phyloP scores from a whole-genome alignment of 805 yeast genomes.

The Hanseniaspora hatyaiensis region DNA sequence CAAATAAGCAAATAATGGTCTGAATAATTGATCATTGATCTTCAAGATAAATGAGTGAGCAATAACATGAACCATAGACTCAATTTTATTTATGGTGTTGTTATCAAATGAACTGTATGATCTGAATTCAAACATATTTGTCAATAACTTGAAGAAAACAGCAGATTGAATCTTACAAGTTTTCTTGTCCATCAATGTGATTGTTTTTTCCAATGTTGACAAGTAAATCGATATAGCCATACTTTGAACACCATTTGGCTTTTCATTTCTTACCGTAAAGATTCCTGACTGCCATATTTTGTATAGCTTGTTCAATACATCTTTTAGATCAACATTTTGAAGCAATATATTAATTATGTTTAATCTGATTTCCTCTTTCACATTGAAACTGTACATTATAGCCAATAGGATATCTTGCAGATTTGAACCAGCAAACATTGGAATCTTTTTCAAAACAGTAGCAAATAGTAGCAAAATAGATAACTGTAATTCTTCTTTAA shows the following conservation, averaged over 20 bases:
- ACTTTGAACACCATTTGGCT: slow-evolving; percentile 29
- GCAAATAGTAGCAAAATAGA: slow-evolving; percentile 63
- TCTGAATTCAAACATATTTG: slow-evolving; percentile 62
- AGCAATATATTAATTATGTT: slow-evolving; percentile 52
- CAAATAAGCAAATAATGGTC: slow-evolving; percentile 78
- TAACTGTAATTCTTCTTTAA: slow-evolving; percentile 38
- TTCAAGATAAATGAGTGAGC: slow-evolving; percentile 74
- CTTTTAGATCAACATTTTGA: slow-evolving; percentile 54
- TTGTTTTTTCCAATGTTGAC: slow-evolving; percentile 50
- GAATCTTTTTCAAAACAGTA: slow-evolving; percentile 67
- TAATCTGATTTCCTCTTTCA: slow-evolving; percentile 49
- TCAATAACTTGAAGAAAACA: slow-evolving; percentile 53
- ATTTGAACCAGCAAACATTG: slow-evolving; percentile 67
- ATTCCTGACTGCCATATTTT: slow-evolving; percentile 46
- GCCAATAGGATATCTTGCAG: slow-evolving; percentile 50
- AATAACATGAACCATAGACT: slow-evolving; percentile 59
- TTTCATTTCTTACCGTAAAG: slow-evolving; percentile 3
- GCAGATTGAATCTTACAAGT: slow-evolving; percentile 61
- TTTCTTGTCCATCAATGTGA: slow-evolving; percentile 61
- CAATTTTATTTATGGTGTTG: slow-evolving; percentile 71
- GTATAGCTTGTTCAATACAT: slow-evolving; percentile 49
- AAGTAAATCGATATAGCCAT: slow-evolving; percentile 57
- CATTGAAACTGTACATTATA: slow-evolving; percentile 44
- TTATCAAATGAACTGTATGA: slow-evolving; percentile 46
- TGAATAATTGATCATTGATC: slow-evolving; percentile 82